phyloP scores from a whole-genome alignment of 352 stramenopile species.

The Globisporangium spinosum region DNA sequence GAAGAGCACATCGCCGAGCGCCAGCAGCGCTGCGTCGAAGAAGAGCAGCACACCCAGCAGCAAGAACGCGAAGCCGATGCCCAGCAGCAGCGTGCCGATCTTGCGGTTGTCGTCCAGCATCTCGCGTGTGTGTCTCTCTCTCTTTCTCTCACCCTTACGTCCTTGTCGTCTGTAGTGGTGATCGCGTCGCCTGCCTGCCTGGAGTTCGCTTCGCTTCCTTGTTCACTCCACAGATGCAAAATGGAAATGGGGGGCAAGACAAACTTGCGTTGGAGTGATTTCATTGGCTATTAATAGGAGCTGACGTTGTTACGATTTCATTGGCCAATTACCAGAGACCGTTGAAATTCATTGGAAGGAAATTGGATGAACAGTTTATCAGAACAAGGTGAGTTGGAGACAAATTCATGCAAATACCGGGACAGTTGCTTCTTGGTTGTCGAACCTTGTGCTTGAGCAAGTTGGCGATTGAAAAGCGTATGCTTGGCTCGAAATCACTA shows the following conservation, averaged over 20 bases:
- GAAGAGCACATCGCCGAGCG: conserved; percentile 93
- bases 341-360: conserved; percentile 6
- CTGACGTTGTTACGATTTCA: not conserved
- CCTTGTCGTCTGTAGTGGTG: not conserved
- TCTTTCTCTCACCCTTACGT: not conserved
- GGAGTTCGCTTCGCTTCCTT: not conserved
- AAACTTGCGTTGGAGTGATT: conserved; percentile 13
- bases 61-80: conserved; percentile 90
- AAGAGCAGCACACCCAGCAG: conserved; percentile 93
- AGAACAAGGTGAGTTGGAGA: not conserved
- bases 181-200: not conserved
- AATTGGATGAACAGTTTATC: not conserved
- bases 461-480: not conserved
- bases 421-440: not conserved
- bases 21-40: conserved; percentile 93
- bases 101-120: conserved; percentile 94
- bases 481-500: not conserved
- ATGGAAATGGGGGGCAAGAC: not conserved
- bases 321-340: conserved; percentile 4
- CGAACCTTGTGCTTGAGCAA: not conserved
- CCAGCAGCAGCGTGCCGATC: conserved; percentile 92
- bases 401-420: not conserved
- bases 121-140: not conserved
- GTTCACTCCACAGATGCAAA: not conserved
- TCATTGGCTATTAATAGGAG: conserved; percentile 28